Evolutionary conservation across 768 basidiomycete species (phyloP).

Genomic region (Auricularia sp.): DNA sequence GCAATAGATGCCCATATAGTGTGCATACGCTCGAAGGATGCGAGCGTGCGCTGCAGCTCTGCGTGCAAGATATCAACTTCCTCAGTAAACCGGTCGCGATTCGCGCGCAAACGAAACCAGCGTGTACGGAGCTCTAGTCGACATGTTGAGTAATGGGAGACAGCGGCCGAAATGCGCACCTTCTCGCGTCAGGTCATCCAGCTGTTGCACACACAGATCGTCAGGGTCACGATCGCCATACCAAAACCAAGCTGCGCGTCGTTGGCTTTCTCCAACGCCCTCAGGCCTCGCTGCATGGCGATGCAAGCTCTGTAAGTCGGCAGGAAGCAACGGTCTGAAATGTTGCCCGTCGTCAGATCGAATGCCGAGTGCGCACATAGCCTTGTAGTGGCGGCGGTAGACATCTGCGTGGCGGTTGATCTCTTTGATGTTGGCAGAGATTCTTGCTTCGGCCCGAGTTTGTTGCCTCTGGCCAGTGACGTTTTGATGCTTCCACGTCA

Average conservation of each 20-base stretch:
- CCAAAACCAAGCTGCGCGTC: not conserved
- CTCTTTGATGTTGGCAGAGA: no score
- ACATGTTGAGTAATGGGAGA: no score
- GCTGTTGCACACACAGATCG: no score
- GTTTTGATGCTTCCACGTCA: not conserved
- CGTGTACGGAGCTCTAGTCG: no score
- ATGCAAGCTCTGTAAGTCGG: not conserved
- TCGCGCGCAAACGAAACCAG: slow-evolving; percentile 7
- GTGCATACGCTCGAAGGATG: not conserved
- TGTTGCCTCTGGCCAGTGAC: not conserved
- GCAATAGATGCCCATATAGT: not conserved
- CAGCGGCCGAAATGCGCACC: no score
- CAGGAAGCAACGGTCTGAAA: no score
- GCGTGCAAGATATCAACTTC: slow-evolving; percentile 12
- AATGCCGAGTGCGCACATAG: no score
- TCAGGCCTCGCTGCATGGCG: not conserved
- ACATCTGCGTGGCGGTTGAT: no score
- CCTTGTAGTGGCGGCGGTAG: no score
- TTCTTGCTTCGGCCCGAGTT: no score
- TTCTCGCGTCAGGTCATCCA: no score
- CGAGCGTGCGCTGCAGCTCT: slow-evolving; percentile 7
- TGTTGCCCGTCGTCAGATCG: no score
- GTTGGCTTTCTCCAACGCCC: not conserved
- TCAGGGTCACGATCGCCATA: slow-evolving; percentile 3
- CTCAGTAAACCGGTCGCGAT: slow-evolving; percentile 10